phyloP scores from a whole-genome alignment of 768 basidiomycete species.

The Lanmaoa rubissima region DNA sequence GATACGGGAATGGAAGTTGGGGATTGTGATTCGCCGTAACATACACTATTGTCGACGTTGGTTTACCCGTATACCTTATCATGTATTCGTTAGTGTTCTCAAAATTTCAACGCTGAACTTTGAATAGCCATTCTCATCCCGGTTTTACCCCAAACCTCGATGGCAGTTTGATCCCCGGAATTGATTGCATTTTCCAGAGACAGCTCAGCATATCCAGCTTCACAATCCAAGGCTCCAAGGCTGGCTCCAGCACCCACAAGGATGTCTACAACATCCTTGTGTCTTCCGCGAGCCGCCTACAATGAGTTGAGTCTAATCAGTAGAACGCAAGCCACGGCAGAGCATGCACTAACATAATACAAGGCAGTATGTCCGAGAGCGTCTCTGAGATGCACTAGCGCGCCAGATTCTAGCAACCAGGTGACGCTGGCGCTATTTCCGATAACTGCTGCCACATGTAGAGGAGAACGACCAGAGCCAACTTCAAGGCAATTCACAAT shows the following conservation, averaged over 20 bases:
- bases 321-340: background rate
- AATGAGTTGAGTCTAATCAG: background rate
- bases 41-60: conserved; percentile 1
- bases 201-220: conserved; percentile 54
- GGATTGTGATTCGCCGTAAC: conserved; percentile 12
- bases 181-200: conserved; percentile 39
- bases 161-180: conserved; percentile 41
- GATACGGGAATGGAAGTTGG: conserved; percentile 28
- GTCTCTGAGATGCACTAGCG: conserved; percentile 81
- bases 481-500: conserved; percentile 71
- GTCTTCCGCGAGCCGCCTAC: conserved; percentile 75
- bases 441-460: conserved; percentile 77
- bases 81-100: conserved; percentile 9
- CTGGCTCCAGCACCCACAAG: conserved; percentile 74
- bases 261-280: conserved; percentile 56
- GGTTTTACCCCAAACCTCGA: conserved; percentile 57
- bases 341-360: conserved; percentile 60
- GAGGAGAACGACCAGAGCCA: conserved; percentile 68
- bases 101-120: background rate
- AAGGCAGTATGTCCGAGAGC: conserved; percentile 77
- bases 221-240: conserved; percentile 63
- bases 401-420: conserved; percentile 66
- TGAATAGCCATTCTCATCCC: conserved; percentile 32
- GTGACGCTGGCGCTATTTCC: conserved; percentile 46
- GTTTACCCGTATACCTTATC: conserved; percentile 15